Conservation (phyloP, 2,329 filamentous ascomycete genomes). For the Ophiostoma angusticollis region DNA sequence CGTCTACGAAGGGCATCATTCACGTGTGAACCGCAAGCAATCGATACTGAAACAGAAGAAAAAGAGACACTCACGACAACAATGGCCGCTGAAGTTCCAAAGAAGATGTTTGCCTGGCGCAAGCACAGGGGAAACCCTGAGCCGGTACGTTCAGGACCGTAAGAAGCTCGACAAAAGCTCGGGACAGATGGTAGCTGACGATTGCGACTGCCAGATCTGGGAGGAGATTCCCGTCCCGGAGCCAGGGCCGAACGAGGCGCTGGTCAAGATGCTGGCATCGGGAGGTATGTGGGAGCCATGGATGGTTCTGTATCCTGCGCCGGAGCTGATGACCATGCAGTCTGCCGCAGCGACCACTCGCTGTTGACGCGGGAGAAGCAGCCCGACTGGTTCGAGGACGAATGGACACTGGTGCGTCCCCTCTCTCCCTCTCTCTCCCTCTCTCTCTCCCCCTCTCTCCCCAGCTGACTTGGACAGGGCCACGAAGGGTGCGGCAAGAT, state of each 20-base stretch:
- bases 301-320: neutral
- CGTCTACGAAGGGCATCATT: neutral
- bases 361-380: constrained; percentile 4
- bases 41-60: neutral
- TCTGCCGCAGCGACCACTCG: constrained; percentile 5
- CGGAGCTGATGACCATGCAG: neutral
- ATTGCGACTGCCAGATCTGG: neutral
- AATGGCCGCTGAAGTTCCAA: neutral
- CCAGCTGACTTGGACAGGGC: too few relatives aligned
- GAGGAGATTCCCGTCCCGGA: constrained; percentile 29
- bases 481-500: constrained; percentile 4
- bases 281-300: neutral
- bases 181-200: neutral
- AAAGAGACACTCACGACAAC: neutral
- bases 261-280: constrained; percentile 17
- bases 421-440: too few relatives aligned
- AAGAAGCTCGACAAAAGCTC: too few relatives aligned
- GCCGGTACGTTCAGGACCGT: neutral
- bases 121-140: constrained; percentile 4
- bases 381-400: constrained; percentile 2
- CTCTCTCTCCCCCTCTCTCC: too few relatives aligned
- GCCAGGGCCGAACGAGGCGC: constrained; percentile 26
- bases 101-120: constrained; percentile 5
- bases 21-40: neutral
- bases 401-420: neutral